phyloP scores from a whole-genome alignment of 73 alveolate species.

The Symbiodinium natans region DNA sequence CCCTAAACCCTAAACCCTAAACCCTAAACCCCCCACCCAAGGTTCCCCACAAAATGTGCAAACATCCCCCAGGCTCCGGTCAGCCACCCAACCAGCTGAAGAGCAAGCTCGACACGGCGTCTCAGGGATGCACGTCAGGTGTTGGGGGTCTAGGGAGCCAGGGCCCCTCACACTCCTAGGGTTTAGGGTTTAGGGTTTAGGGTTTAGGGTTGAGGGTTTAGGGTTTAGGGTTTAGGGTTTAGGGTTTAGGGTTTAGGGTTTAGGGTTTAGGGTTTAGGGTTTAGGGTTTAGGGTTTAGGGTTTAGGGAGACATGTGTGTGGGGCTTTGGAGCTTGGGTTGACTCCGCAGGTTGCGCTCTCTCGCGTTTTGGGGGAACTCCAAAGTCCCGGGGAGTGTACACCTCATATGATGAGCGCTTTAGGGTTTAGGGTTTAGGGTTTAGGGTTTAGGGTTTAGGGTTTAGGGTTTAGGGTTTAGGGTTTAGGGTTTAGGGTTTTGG shows the following conservation, averaged over 20 bases:
- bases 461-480: neutral
- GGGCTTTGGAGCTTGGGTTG: too few relatives aligned
- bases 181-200: neutral
- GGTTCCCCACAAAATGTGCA: neutral
- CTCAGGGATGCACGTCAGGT: neutral
- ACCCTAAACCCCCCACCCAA: neutral
- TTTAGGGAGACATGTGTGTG: neutral
- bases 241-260: neutral
- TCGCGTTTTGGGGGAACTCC: too few relatives aligned
- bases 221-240: neutral
- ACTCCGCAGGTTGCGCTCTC: too few relatives aligned
- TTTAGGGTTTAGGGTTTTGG: neutral
- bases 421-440: neutral
- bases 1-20: neutral
- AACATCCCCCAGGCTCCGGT: neutral
- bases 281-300: neutral
- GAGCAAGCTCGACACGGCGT: neutral
- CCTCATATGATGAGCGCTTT: too few relatives aligned
- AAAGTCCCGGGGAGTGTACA: too few relatives aligned
- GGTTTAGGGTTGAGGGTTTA: neutral
- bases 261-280: neutral
- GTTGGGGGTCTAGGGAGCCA: too few relatives aligned
- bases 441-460: too few relatives aligned
- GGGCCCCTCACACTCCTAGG: too few relatives aligned
- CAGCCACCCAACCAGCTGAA: conserved; percentile 7